Conservation (phyloP, 306 rosid species). For the Citrullus colocynthis region DNA sequence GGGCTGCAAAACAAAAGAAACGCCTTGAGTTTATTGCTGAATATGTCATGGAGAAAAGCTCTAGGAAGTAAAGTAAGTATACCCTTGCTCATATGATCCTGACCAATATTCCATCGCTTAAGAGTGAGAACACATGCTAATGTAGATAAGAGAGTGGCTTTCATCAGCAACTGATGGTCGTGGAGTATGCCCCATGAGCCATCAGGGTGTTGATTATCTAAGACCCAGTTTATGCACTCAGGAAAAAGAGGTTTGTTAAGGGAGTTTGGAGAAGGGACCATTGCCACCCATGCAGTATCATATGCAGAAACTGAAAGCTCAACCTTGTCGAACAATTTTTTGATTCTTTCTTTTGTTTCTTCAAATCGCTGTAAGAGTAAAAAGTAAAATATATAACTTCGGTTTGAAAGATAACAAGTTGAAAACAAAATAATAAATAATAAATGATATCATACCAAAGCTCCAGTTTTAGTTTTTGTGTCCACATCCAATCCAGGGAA, state of each 20-base stretch:
- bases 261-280: constrained; percentile 57
- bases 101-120: constrained; percentile 56
- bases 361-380: constrained; percentile 33
- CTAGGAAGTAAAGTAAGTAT: background rate
- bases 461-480: constrained; percentile 7
- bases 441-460: constrained; percentile 14
- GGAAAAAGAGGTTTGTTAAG: constrained; percentile 49
- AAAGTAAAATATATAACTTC: background rate
- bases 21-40: background rate
- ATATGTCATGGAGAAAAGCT: background rate
- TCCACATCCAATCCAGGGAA: constrained; percentile 3
- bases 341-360: constrained; percentile 43
- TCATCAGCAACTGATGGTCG: constrained; percentile 33
- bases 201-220: constrained; percentile 56
- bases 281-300: constrained; percentile 94
- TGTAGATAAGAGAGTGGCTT: constrained; percentile 66
- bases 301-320: constrained; percentile 67
- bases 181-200: constrained; percentile 69
- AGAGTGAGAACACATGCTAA: constrained; percentile 59
- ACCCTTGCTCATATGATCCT: constrained; percentile 52
- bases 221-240: constrained; percentile 57
- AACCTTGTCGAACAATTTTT: constrained; percentile 48
- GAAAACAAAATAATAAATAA: background rate
- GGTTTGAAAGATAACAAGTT: background rate
- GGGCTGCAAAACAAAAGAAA: constrained; percentile 36